Base-by-base conservation (phyloP, 106 monocot species). In the Posidonia australis region DNA sequence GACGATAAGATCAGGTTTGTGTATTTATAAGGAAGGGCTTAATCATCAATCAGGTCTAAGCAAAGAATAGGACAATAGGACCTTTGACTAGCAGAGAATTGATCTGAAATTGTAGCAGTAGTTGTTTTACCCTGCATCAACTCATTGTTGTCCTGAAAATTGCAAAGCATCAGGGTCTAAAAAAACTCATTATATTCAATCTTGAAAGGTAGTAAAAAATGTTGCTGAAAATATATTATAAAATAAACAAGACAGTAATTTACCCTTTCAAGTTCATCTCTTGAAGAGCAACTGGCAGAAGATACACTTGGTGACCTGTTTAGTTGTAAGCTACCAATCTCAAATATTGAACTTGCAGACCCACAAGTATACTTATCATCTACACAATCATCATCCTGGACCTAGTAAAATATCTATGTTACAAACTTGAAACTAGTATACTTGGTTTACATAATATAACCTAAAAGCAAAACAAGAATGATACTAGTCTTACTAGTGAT, bases 141-240 rank as follows among this genome's bases (percentile, higher is more conserved):
- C 49, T 32, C 56, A 69, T 62, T 66, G 64, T 16, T 66, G 77
- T 77, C 83, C 83, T 84, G 77, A 22, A 55, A 74, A 54, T 62
- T 61, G 25, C 18, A 36, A 43, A 3, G 54, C 10, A 7, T 36
- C 7, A 36, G 36, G 10, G 12, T 23, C 11, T 31, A 28, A 64
- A 23, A 10, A 24, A 25, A 60, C n/a, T n/a, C n/a, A n/a, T n/a
- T n/a, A n/a, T 18, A 45, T 13, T 19, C 31, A 26, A 9, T 10
- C 48, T 7, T 55, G n/a, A 18, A 27, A 27, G 14, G 2, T 3
- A 25, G 26, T 18, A 28, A 29, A 27, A 58, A 28, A 58, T 58
- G 26, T 17, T 27, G 19, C 24, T 64, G 12, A 1, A 20, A n/a
- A 18, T 17, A 43, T n/a, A n/a, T n/a, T n/a, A n/a, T n/a, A n/a